A percentile compares a stretch with the other conserved stretches of the same genome.
phyloP scores from a whole-genome alignment of 208 protist genomes.

The Trypanosomatidae sp. region DNA sequence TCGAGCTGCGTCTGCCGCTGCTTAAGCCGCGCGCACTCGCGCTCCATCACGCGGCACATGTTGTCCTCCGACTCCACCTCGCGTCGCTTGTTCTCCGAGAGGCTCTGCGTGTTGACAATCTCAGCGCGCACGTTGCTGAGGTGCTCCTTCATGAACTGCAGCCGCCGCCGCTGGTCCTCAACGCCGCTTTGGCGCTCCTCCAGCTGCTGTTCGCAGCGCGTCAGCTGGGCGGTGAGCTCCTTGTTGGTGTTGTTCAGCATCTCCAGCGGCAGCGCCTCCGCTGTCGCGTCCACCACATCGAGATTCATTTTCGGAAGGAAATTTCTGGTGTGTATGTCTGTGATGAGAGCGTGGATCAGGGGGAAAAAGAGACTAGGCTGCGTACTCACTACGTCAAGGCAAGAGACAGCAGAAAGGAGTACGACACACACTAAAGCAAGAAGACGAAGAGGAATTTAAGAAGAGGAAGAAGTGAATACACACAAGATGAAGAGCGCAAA shows the following conservation, averaged over 20 bases:
- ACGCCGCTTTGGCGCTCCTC: conserved; percentile 54
- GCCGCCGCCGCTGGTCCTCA: conserved; percentile 80
- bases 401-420: too few relatives aligned
- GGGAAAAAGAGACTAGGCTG: too few relatives aligned
- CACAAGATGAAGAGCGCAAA: too few relatives aligned
- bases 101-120: conserved; percentile 87
- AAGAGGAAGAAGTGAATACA: too few relatives aligned
- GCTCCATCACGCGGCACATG: conserved; percentile 86
- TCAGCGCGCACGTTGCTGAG: conserved; percentile 89
- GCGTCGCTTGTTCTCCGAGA: conserved; percentile 84
- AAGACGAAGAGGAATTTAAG: too few relatives aligned
- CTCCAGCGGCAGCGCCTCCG: conserved; percentile 81
- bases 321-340: too few relatives aligned
- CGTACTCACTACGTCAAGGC: too few relatives aligned
- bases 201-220: conserved; percentile 58
- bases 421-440: too few relatives aligned
- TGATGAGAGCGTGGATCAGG: too few relatives aligned
- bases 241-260: conserved; percentile 88
- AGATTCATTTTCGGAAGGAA: conserved; percentile 54
- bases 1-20: conserved; percentile 57
- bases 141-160: conserved; percentile 91
- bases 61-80: conserved; percentile 93
- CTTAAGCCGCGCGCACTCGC: conserved; percentile 78
- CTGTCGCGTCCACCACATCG: conserved; percentile 77
- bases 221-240: conserved; percentile 80